These are phyloP conservation scores for Russula vinacea DNA, from an alignment of 768 basidiomycete genomes.

Conservation along the genomic window DNA sequence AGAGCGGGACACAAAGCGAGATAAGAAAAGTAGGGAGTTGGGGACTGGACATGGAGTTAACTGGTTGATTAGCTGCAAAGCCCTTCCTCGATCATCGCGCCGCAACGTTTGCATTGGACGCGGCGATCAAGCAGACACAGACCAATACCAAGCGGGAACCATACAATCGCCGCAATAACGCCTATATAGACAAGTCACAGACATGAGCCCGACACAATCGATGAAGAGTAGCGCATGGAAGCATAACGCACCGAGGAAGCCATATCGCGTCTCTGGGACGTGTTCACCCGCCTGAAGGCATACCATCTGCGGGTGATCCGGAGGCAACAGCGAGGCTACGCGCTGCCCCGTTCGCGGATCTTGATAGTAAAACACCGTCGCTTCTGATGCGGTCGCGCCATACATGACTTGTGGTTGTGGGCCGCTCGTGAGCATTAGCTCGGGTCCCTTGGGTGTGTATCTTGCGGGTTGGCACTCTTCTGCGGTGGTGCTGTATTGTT, in stretches of 20 bases:
- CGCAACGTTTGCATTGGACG: constrained; percentile 60
- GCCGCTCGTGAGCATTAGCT: constrained; percentile 6
- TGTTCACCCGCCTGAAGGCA: constrained; percentile 80
- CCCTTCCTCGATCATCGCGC: constrained; percentile 40
- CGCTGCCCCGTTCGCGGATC: constrained; percentile 37
- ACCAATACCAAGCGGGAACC: constrained; percentile 83
- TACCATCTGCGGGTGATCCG: constrained; percentile 78
- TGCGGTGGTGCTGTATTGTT: background rate
- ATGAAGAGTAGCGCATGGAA: background rate
- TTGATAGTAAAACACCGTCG: constrained; percentile 34
- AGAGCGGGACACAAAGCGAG: background rate
- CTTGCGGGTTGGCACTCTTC: background rate
- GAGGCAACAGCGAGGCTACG: constrained; percentile 61
- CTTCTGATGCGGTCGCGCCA: constrained; percentile 9
- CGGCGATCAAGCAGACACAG: constrained; percentile 72
- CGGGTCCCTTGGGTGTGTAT: constrained; percentile 1
- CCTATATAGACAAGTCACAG: constrained; percentile 41
- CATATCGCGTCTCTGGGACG: constrained; percentile 57
- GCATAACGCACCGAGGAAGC: constrained; percentile 57
- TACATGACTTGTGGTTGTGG: constrained; percentile 5
- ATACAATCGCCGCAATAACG: constrained; percentile 74
- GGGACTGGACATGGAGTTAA: background rate
- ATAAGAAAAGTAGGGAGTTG: background rate
- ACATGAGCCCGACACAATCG: background rate
- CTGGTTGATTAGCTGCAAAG: constrained; percentile 12